phyloP scores from a whole-genome alignment of 139 green algal genomes.

The Tetradesmus lagerheimii region DNA sequence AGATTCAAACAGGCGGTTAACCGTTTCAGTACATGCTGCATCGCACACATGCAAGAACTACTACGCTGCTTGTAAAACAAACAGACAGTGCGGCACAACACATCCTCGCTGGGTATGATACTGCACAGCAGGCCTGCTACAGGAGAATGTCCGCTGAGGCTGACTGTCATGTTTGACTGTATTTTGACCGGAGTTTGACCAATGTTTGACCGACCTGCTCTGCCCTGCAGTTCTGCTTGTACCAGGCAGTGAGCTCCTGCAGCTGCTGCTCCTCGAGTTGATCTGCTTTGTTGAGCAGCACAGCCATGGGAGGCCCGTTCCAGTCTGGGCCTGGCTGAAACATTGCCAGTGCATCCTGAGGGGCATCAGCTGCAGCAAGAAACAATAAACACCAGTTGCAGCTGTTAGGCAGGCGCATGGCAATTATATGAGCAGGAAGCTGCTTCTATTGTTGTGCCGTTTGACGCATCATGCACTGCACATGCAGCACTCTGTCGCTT shows the following conservation, averaged over 20 bases:
- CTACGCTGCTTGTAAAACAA: neutral
- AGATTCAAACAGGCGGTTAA: neutral
- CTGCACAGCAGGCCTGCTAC: too few relatives aligned
- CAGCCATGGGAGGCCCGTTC: slow-evolving; percentile 79
- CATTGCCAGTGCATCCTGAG: slow-evolving; percentile 76
- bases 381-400: neutral
- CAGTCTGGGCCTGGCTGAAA: slow-evolving; percentile 75
- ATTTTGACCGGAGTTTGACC: too few relatives aligned
- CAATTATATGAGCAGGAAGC: too few relatives aligned
- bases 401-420: neutral
- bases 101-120: too few relatives aligned
- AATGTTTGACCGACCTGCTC: slow-evolving; percentile 59
- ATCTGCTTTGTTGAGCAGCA: slow-evolving; percentile 92
- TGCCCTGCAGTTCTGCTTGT: slow-evolving; percentile 48
- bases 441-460: too few relatives aligned
- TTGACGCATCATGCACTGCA: too few relatives aligned
- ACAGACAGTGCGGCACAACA: too few relatives aligned
- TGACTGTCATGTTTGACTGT: neutral
- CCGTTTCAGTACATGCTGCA: too few relatives aligned
- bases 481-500: neutral
- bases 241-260: slow-evolving; percentile 68
- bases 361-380: slow-evolving; percentile 41
- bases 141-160: too few relatives aligned
- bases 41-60: too few relatives aligned
- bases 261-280: slow-evolving; percentile 61